Base-by-base conservation (phyloP, 352 stramenopile genomes). In the Phytophthora pluvialis region DNA sequence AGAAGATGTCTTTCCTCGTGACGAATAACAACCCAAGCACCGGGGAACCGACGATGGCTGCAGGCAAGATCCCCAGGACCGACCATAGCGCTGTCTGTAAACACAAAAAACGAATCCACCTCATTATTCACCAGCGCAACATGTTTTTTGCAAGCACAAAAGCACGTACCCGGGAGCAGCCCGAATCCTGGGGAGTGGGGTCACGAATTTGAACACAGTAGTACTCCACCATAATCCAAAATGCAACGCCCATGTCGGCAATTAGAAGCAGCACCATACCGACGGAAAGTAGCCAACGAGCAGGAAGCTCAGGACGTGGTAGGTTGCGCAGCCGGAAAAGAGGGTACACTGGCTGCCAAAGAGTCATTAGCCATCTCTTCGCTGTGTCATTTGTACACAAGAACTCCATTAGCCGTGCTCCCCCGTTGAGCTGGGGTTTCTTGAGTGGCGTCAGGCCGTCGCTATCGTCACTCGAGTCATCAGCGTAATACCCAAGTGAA, bases 171-270 rank as follows among this genome's bases (percentile, higher is more conserved):
- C 83, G 77, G 6, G 88, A 93, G 44, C 86, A 95, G 4, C 86
- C 88, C 9, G 82, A 83, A 60, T 94, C 80, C 43, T 83, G 55
- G 16, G 73, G 52, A 16, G 82, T 94, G 12, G 88, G 88, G 44
- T 94, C 84, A 7, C 85, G 75, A 38, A 95, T 78, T 91, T 95
- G 88, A 49, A 95, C 75, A 68, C 88, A 95, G 68, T 90, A 94
- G 48, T 86, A 95, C 68, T 95, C 82, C 59, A 94, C 84, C 35
- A 93, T 55, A 36, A 93, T 80, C 80, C 79, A 92, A 59, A 94
- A 90, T 10, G 77, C 73, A 50, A 88, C 65, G 12, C 80, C 73
- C 55, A 84, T 77, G 48, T 95, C 88, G 13, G 73, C 60, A 21
- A 90, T 71, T n/a, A 95, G 47, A 5, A 94, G 64, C 28, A 85